phyloP scores from a whole-genome alignment of 1,139 yeast genomes.

The Petasospora rhodanensis region DNA sequence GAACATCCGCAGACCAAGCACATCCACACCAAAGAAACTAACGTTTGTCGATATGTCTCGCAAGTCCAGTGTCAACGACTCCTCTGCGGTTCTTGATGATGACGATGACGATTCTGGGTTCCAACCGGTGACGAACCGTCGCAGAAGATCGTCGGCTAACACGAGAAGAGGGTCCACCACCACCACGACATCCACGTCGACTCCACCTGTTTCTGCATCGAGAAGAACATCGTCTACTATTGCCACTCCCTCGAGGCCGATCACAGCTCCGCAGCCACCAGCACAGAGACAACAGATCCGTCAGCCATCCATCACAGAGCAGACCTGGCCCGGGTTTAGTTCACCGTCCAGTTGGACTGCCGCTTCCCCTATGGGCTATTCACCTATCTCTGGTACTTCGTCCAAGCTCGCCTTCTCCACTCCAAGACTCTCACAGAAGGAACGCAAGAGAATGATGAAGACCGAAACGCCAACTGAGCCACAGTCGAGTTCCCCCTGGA shows the following conservation, averaged over 20 bases:
- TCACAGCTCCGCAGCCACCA: conserved; percentile 9
- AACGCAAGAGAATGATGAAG: conserved; percentile 21
- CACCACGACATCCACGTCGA: conserved; percentile 1
- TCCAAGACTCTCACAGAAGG: conserved; percentile 25
- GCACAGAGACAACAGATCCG: too few relatives aligned
- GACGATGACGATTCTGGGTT: conserved; percentile 23
- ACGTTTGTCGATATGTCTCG: conserved; percentile 7
- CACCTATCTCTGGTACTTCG: too few relatives aligned
- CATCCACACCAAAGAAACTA: conserved; percentile 7
- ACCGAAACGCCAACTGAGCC: conserved; percentile 6
- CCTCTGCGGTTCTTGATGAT: conserved; percentile 12
- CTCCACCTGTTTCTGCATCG: background rate
- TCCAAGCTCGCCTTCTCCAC: too few relatives aligned
- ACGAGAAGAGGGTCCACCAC: conserved; percentile 9
- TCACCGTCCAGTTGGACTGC: conserved; percentile 8
- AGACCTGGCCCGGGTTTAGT: conserved; percentile 9
- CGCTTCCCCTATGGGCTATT: too few relatives aligned
- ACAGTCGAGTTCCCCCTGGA: conserved; percentile 16
- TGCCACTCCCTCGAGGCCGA: conserved; percentile 9
- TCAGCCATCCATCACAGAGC: conserved; percentile 1
- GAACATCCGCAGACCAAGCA: conserved; percentile 4
- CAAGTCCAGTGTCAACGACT: conserved; percentile 10
- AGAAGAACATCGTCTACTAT: conserved; percentile 4
- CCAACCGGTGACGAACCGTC: conserved; percentile 27
- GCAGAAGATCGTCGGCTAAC: conserved; percentile 26